phyloP scores from a whole-genome alignment of 1,284 basidiomycete genomes.

The Sphaerobolus stellatus region DNA sequence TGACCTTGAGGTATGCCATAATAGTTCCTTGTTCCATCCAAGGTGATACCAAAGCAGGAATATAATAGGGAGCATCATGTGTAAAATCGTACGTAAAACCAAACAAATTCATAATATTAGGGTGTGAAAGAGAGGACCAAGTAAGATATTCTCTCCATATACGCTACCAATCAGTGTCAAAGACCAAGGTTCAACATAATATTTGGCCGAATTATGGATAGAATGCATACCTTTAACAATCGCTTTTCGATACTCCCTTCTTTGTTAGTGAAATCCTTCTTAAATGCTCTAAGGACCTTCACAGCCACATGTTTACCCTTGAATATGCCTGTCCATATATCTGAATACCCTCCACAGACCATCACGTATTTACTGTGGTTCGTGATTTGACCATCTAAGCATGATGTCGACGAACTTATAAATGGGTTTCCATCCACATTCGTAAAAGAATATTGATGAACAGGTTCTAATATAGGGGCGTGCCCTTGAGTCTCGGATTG shows the following conservation, averaged over 20 bases:
- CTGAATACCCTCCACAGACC: background rate
- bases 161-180: background rate
- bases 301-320: background rate
- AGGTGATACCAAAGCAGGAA: background rate
- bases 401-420: too few relatives aligned
- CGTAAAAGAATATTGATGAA: too few relatives aligned
- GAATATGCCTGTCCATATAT: background rate
- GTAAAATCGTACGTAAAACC: background rate
- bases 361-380: background rate
- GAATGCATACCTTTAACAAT: background rate
- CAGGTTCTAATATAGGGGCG: too few relatives aligned
- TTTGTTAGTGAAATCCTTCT: background rate
- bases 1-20: background rate
- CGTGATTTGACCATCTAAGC: background rate
- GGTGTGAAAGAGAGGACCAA: background rate
- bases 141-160: background rate
- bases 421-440: too few relatives aligned
- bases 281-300: too few relatives aligned
- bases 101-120: background rate
- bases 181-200: background rate
- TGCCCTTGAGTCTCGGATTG: too few relatives aligned
- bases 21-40: background rate
- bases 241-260: background rate
- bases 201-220: background rate
- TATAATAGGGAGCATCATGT: background rate